Evolutionary conservation across 2,329 filamentous ascomycete genomes (phyloP).

Genomic region (Rhexocercosporidium sp.): DNA sequence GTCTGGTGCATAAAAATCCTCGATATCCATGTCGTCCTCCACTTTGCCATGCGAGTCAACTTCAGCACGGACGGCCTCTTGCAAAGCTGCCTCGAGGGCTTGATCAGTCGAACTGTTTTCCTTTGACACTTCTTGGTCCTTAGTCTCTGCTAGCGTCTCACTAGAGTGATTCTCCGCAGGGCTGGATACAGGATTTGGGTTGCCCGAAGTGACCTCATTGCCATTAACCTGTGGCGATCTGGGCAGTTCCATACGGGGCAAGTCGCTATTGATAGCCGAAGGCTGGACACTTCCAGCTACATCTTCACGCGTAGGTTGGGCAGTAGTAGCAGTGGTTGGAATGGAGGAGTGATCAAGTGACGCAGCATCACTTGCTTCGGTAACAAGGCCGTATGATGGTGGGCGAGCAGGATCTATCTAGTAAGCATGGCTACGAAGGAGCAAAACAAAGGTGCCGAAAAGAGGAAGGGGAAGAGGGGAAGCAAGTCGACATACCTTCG

Average conservation of each 20-base stretch:
- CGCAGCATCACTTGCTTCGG: not conserved
- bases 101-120: constrained; percentile 26
- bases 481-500: constrained; percentile 31
- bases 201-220: not conserved
- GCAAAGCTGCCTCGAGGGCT: constrained; percentile 37
- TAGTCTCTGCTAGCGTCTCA: not conserved
- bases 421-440: not conserved
- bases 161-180: not conserved
- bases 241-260: not conserved
- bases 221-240: not conserved
- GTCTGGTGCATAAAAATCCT: constrained; percentile 33
- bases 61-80: constrained; percentile 38
- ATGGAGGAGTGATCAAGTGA: not conserved
- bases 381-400: not conserved
- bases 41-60: constrained; percentile 32
- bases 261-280: not conserved
- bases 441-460: too few species aligned
- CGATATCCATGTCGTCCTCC: constrained; percentile 33
- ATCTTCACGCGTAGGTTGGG: not conserved
- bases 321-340: not conserved
- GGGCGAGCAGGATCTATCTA: not conserved
- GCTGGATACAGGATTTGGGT: not conserved
- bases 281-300: not conserved
- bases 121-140: constrained; percentile 5
- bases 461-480: constrained; percentile 3